Base-by-base conservation (phyloP, 164 flowering plant species). In the Aristolochia fimbriata region DNA sequence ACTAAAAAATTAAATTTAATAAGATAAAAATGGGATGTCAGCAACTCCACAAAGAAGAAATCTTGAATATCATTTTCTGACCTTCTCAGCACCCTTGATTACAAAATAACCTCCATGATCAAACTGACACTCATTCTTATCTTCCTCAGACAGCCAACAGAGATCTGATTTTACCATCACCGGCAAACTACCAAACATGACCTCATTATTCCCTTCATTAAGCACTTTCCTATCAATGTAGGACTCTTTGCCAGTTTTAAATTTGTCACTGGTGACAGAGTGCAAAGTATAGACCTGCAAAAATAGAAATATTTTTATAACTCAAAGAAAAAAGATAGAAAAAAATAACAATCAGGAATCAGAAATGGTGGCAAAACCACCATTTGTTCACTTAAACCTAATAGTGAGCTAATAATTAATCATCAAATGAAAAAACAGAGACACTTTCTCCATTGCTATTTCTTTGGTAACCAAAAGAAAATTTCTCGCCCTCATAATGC, bases 81-180 rank as follows among this genome's bases (percentile, higher is more conserved):
- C 98, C 86, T 92, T 89, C 68, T 92, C 98, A 45, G 96, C 85
- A 24, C 97, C 98, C 71, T 89, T 93, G 65, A 93, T 71, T 24
- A 93, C 15, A 62, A 93, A 93, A 75, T 89, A 93, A 17, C 98
- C 98, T 19, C 98, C 98, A 56, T 74, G 81, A 60, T 93, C 98
- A 74, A 81, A 93, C 46, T 82, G 92, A 71, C 98, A 93, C 50
- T 90, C 98, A 51, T 60, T 72, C 63, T 75, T 81, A 17, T 76
- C 82, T 33, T 41, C 53, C 9, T 47, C 81, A 61, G 60, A 75
- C 86, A 84, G 80, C 90, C 94, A 83, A 73, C 98, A 93, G 4
- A 83, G 65, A 30, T 79, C 80, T 20, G 98, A 93, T 49, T 70
- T 84, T 64, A 93, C 97, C 98, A 93, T 93, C 45, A 93, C 91